These are phyloP conservation scores for Sporobolomyces roseus DNA, from an alignment of 768 basidiomycete species.

Conservation along the genomic window DNA sequence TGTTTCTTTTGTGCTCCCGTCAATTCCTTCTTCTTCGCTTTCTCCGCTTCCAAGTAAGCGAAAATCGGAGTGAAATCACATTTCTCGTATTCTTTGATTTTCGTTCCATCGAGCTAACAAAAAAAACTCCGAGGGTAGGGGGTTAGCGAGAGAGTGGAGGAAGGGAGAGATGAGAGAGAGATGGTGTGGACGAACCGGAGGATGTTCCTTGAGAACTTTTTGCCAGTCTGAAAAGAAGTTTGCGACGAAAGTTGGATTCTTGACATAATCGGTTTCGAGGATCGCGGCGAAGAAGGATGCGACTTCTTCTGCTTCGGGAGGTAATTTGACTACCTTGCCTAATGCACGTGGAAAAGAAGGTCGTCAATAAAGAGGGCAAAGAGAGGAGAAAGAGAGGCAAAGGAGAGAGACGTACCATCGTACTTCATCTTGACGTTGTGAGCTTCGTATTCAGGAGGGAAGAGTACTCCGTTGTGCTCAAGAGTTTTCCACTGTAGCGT, in stretches of 20 bases:
- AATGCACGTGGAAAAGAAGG: slow-evolving; percentile 1
- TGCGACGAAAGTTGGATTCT: slow-evolving; percentile 79
- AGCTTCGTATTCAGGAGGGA: slow-evolving; percentile 92
- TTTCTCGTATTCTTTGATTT: slow-evolving; percentile 67
- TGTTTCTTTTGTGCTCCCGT: slow-evolving; percentile 84
- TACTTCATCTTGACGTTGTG: slow-evolving; percentile 86
- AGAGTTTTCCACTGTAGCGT: slow-evolving; percentile 97
- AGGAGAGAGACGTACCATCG: slow-evolving; percentile 60
- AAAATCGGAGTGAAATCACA: slow-evolving; percentile 96
- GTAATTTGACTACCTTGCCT: slow-evolving; percentile 76
- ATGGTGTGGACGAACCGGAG: slow-evolving; percentile 83
- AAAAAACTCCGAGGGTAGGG: background rate
- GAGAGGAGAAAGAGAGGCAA: slow-evolving; percentile 1
- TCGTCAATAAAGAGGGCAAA: background rate
- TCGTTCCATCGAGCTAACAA: slow-evolving; percentile 62
- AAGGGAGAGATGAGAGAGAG: background rate
- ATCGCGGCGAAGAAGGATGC: slow-evolving; percentile 93
- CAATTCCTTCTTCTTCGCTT: slow-evolving; percentile 85
- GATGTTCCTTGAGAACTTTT: slow-evolving; percentile 68
- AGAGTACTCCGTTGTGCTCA: slow-evolving; percentile 88
- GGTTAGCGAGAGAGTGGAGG: background rate
- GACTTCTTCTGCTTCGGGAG: slow-evolving; percentile 87
- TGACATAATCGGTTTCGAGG: slow-evolving; percentile 85
- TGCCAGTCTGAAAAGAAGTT: slow-evolving; percentile 95
- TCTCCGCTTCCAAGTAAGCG: slow-evolving; percentile 85